Evolutionary conservation across 805 yeast species (phyloP).

Genomic region (Kuraishia ogatae): DNA sequence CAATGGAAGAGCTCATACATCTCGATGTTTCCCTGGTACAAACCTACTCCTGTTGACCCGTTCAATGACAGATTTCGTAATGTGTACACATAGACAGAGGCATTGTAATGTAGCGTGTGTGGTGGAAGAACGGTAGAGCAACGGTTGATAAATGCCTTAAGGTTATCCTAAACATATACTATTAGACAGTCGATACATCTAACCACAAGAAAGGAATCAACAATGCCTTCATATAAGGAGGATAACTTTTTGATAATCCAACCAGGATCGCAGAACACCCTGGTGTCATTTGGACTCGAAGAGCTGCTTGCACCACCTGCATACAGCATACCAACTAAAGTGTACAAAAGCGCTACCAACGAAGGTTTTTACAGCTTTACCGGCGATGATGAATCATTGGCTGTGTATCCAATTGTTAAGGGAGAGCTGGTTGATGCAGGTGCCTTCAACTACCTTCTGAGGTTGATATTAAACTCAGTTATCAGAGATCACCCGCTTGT

Average conservation of each 20-base stretch:
- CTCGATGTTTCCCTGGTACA: too few species aligned
- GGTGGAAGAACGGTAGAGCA: not conserved
- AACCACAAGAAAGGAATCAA: too few species aligned
- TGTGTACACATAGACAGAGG: not conserved
- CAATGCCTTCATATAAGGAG: constrained; percentile 26
- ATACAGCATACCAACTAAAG: constrained; percentile 68
- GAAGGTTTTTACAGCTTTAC: constrained; percentile 25
- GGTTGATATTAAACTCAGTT: constrained; percentile 42
- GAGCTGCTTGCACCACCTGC: constrained; percentile 69
- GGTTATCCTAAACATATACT: too few species aligned
- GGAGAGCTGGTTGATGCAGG: constrained; percentile 60
- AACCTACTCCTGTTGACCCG: too few species aligned
- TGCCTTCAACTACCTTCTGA: constrained; percentile 61
- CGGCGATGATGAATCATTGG: constrained; percentile 28
- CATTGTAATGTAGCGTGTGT: not conserved
- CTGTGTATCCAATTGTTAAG: constrained; percentile 52
- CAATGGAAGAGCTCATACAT: too few species aligned
- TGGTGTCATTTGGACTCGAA: constrained; percentile 76
- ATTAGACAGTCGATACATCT: too few species aligned
- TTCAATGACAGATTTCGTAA: not conserved
- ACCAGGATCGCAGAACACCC: constrained; percentile 70
- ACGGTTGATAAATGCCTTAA: not conserved
- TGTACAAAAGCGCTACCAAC: constrained; percentile 24
- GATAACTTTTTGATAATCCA: constrained; percentile 45
- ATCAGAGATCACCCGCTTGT: constrained; percentile 21